phyloP scores from a whole-genome alignment of 2,329 filamentous ascomycete species.

The Cladorrhinum sp. region DNA sequence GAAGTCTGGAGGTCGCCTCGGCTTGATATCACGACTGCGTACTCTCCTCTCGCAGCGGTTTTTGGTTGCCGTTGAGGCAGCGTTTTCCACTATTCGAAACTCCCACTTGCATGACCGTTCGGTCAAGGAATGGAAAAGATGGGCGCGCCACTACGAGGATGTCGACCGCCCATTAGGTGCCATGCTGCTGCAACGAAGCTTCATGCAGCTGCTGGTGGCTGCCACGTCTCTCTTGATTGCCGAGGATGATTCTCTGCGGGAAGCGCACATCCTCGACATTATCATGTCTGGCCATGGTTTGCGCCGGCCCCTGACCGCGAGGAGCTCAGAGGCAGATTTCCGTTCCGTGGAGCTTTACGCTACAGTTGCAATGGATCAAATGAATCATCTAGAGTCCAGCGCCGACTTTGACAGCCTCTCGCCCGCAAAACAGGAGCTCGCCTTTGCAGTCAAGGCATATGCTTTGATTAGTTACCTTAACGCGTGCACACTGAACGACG shows the following conservation, averaged over 20 bases:
- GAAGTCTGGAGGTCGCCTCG: conserved; percentile 69
- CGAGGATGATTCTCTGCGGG: conserved; percentile 56
- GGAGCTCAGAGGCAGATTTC: conserved; percentile 49
- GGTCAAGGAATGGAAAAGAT: conserved; percentile 83
- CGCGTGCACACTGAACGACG: conserved; percentile 78
- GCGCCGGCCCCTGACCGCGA: conserved; percentile 41
- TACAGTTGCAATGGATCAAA: conserved; percentile 73
- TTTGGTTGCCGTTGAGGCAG: conserved; percentile 80
- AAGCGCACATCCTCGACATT: conserved; percentile 68
- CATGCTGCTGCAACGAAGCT: conserved; percentile 85
- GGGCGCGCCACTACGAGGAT: conserved; percentile 76
- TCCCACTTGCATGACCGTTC: conserved; percentile 62
- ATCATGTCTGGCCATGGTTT: conserved; percentile 60
- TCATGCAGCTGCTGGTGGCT: conserved; percentile 79
- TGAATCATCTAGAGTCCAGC: conserved; percentile 81
- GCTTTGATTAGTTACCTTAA: conserved; percentile 82
- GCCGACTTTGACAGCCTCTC: conserved; percentile 88
- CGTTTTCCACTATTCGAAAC: conserved; percentile 87
- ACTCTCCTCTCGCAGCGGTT: conserved; percentile 79
- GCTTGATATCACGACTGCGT: conserved; percentile 68
- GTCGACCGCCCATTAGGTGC: conserved; percentile 80
- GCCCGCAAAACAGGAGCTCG: conserved; percentile 79
- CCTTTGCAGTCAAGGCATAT: conserved; percentile 80
- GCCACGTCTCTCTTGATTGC: conserved; percentile 71
- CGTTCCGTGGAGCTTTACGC: conserved; percentile 62